Evolutionary conservation across 495 filamentous ascomycete genomes (phyloP), one percentile per base, ranked within the genome.

Genomic region (Astrothelium subdiscretum): DNA sequence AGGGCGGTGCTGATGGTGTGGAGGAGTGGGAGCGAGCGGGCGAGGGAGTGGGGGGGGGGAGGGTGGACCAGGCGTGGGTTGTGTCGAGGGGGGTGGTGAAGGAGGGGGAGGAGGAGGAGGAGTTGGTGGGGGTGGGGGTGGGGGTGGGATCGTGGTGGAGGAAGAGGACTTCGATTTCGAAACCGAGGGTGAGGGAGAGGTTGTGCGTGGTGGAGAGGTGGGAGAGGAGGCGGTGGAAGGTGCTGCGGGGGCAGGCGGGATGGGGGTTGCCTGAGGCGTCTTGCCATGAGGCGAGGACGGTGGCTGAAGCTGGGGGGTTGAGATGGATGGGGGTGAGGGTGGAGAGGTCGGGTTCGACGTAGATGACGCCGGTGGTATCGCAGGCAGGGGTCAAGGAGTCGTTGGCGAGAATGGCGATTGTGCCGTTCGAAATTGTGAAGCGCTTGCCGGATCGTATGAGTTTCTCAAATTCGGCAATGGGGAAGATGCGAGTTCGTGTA

Each of bases 121-220:
- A 71, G 58, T 38, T 94, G 70, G 61, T 38, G 32, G 32, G 5
- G 52, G 66, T 73, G 66, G 32, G 2, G 42, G 27, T 26, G 63
- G 32, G 3, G 64, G 62, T 66, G 72, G 2, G 24, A 62, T 61
- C n/a, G 35, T 73, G 69, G 10, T 67, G 71, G 58, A 94, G 70
- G 62, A 95, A 85, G 5, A 90, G 77, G 22, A 96, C 84, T 71
- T 95, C 91, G 35, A 92, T 84, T 72, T 95, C 91, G 67, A 92
- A 92, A 3, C 91, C 91, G 31, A 89, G 69, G 1, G 87, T 75
- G 40, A 91, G 81, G 29, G 80, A 68, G 35, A 82, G 74, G 10
- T 74, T 69, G 18, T 71, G 69, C 6, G 76, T 66, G 29, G 71
- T 65, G 18, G 75, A 54, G 26, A 73, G 59, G 22, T 61, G 62